Evolutionary conservation across 371 early-diverging fungal species (phyloP).

Genomic region (Homolaphlyctis polyrhiza): DNA sequence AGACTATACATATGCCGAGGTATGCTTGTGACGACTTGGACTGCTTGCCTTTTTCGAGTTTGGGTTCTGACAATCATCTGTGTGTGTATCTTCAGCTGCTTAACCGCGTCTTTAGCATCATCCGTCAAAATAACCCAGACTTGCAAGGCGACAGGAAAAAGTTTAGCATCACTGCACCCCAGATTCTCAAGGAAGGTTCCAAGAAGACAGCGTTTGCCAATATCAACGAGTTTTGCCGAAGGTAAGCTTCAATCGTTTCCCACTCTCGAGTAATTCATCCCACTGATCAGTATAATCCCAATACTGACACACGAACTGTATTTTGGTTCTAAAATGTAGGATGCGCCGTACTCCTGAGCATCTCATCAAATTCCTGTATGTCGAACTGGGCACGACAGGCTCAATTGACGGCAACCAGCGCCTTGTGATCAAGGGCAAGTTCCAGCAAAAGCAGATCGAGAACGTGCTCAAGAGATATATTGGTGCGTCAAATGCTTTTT

Average conservation of each 20-base stretch:
- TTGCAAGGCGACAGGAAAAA: conserved; percentile 81
- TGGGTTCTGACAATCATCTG: background rate
- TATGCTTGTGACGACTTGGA: conserved; percentile 32
- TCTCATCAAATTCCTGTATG: conserved; percentile 95
- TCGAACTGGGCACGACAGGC: conserved; percentile 98
- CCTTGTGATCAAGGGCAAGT: conserved; percentile 96
- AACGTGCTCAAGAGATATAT: conserved; percentile 97
- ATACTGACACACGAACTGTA: background rate
- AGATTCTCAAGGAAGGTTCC: conserved; percentile 88
- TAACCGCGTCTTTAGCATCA: conserved; percentile 83
- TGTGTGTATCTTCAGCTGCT: conserved; percentile 57
- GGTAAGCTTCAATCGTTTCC: too few relatives aligned
- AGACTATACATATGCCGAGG: conserved; percentile 92
- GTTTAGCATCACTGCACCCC: conserved; percentile 91
- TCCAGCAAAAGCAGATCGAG: conserved; percentile 99
- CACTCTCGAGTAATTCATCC: too few relatives aligned
- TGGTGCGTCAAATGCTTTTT: conserved; percentile 41
- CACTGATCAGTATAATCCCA: too few relatives aligned
- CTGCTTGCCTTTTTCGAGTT: background rate
- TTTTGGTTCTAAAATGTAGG: conserved; percentile 14
- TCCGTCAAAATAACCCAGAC: conserved; percentile 93
- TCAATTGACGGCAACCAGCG: conserved; percentile 93
- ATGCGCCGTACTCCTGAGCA: conserved; percentile 97
- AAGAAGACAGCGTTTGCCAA: conserved; percentile 96
- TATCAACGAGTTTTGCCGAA: conserved; percentile 85